Evolutionary conservation across 495 filamentous ascomycete genomes (phyloP).

Genomic region (Lasiosphaeria ovina): DNA sequence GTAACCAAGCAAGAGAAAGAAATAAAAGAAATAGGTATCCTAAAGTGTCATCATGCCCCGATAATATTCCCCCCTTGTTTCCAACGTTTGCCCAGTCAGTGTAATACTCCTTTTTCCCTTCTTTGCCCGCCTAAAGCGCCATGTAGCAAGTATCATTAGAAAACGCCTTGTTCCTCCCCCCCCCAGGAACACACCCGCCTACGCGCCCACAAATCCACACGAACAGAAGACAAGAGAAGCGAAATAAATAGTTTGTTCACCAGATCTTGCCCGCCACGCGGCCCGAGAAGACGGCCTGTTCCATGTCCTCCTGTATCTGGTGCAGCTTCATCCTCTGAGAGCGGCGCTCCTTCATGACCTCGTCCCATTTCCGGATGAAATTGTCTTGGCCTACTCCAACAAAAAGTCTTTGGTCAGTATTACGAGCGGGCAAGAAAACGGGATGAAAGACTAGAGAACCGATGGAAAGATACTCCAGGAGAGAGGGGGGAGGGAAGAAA

Average conservation of each 20-base stretch:
- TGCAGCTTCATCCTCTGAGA: conserved; percentile 25
- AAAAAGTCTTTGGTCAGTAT: not conserved
- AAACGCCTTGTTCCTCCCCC: too few species aligned
- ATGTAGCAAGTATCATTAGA: too few species aligned
- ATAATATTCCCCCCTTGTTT: too few species aligned
- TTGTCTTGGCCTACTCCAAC: conserved; percentile 26
- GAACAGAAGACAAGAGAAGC: too few species aligned
- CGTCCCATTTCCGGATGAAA: conserved; percentile 35
- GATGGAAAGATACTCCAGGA: too few species aligned
- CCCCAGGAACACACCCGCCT: not conserved
- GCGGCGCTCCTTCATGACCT: conserved; percentile 33
- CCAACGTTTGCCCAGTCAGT: too few species aligned
- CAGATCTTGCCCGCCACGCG: conserved; percentile 27
- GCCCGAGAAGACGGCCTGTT: conserved; percentile 28
- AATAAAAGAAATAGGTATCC: too few species aligned
- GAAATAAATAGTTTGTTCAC: not conserved
- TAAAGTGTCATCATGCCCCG: too few species aligned
- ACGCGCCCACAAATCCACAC: not conserved
- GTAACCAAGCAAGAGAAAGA: too few species aligned
- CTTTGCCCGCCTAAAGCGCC: too few species aligned
- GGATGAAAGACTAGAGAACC: too few species aligned
- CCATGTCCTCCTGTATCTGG: conserved; percentile 35
- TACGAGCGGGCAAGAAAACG: not conserved
- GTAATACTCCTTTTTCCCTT: too few species aligned
- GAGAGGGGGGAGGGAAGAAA: not conserved